Evolutionary conservation across 1,284 basidiomycete genomes (phyloP).

Genomic region (Fereydounia khargensis): DNA sequence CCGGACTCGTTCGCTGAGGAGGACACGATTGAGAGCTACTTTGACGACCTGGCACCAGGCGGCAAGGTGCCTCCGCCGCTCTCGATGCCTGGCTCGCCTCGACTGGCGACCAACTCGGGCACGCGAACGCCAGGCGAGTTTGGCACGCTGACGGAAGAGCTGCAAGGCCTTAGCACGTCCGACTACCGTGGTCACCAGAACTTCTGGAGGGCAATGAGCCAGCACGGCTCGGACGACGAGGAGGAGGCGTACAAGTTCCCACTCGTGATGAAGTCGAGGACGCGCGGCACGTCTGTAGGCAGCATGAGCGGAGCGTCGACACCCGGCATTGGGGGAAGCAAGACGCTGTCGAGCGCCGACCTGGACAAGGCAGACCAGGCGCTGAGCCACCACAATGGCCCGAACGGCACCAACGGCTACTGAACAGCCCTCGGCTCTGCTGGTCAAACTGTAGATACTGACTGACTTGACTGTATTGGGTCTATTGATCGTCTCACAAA

Average conservation of each 20-base stretch:
- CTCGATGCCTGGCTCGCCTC: slow-evolving; percentile 82
- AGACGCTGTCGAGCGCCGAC: slow-evolving; percentile 42
- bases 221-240: slow-evolving; percentile 47
- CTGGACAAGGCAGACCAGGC: slow-evolving; percentile 45
- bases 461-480: too few relatives aligned
- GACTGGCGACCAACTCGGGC: slow-evolving; percentile 60
- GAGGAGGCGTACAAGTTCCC: slow-evolving; percentile 44
- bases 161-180: slow-evolving; percentile 47
- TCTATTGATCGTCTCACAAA: too few relatives aligned
- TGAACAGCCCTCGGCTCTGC: too few relatives aligned
- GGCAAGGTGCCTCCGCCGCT: slow-evolving; percentile 68
- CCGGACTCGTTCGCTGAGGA: slow-evolving; percentile 79
- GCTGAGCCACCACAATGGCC: slow-evolving; percentile 34
- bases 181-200: slow-evolving; percentile 45
- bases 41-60: slow-evolving; percentile 62
- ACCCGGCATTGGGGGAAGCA: slow-evolving; percentile 43
- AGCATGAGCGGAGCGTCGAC: slow-evolving; percentile 47
- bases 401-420: slow-evolving; percentile 13
- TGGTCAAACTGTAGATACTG: too few relatives aligned
- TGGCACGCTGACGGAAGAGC: slow-evolving; percentile 47
- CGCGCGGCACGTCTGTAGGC: slow-evolving; percentile 43
- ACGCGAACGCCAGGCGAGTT: slow-evolving; percentile 49
- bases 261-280: slow-evolving; percentile 40
- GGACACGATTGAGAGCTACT: slow-evolving; percentile 65
- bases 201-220: slow-evolving; percentile 49